Evolutionary conservation across 345 rosid genomes (phyloP).

Genomic region (Raphanus raphanistrum): DNA sequence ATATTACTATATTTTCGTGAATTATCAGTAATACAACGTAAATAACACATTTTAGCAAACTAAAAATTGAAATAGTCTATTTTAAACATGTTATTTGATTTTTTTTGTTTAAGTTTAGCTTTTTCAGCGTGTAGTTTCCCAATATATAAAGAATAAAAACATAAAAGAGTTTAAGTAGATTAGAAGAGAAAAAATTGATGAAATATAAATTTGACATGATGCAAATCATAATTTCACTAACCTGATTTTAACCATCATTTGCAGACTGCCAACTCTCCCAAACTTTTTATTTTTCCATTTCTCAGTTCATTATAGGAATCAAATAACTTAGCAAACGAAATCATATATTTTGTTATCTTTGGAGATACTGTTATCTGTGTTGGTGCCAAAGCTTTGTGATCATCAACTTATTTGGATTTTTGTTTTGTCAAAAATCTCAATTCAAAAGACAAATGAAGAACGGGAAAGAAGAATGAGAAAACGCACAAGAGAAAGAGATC

Average conservation of each 20-base stretch:
- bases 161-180: not conserved
- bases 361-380: not conserved
- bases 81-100: not conserved
- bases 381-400: not conserved
- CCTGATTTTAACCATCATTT: not conserved
- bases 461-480: not conserved
- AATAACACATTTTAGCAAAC: not conserved
- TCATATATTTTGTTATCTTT: not conserved
- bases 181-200: not conserved
- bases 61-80: not conserved
- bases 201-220: not conserved
- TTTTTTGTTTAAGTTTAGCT: not conserved
- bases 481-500: not conserved
- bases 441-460: not conserved
- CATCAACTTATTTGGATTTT: not conserved
- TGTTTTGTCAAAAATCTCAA: not conserved
- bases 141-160: not conserved
- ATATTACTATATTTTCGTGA: too few relatives aligned
- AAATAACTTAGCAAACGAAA: not conserved
- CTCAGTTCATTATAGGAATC: not conserved
- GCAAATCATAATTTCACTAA: not conserved
- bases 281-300: not conserved
- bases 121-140: not conserved
- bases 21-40: too few relatives aligned
- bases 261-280: not conserved